Evolutionary conservation across 106 monocot genomes (phyloP).

Genomic region (Dendrobium chrysotoxum): DNA sequence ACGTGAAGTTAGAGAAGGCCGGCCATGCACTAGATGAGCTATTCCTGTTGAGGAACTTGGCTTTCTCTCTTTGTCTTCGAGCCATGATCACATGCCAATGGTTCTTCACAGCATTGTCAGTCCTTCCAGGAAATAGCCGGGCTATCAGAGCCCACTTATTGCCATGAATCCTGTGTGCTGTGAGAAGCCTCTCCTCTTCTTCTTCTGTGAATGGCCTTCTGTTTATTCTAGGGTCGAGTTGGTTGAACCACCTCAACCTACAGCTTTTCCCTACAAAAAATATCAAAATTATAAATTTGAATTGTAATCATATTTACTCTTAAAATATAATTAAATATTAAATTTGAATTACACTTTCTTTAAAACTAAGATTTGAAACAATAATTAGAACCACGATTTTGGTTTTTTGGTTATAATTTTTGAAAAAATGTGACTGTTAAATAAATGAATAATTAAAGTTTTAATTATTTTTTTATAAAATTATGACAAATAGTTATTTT

Average conservation of each 20-base stretch:
- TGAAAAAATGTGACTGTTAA: too few species aligned
- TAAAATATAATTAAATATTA: slow-evolving; percentile 43
- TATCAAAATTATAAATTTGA: slow-evolving; percentile 1
- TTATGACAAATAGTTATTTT: too few species aligned
- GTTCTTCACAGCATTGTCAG: slow-evolving; percentile 92
- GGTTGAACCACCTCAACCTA: slow-evolving; percentile 93
- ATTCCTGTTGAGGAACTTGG: background rate
- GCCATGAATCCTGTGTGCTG: slow-evolving; percentile 59
- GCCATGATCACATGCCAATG: slow-evolving; percentile 94
- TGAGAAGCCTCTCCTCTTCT: slow-evolving; percentile 68
- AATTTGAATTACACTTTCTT: slow-evolving; percentile 59
- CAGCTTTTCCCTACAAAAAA: slow-evolving; percentile 71
- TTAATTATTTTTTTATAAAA: too few species aligned
- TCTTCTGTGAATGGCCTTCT: slow-evolving; percentile 72
- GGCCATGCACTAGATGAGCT: slow-evolving; percentile 16
- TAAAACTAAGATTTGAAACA: slow-evolving; percentile 63
- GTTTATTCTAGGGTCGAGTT: slow-evolving; percentile 80
- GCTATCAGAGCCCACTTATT: slow-evolving; percentile 91
- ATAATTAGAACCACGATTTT: slow-evolving; percentile 36
- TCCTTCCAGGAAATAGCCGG: slow-evolving; percentile 78
- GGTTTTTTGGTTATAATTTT: too few species aligned
- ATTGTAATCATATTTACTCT: slow-evolving; percentile 56
- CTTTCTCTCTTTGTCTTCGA: slow-evolving; percentile 32
- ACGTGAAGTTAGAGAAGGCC: background rate
- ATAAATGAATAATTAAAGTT: too few species aligned